Conservation (phyloP, 345 rosid genomes). For the Boechera retrofracta region DNA sequence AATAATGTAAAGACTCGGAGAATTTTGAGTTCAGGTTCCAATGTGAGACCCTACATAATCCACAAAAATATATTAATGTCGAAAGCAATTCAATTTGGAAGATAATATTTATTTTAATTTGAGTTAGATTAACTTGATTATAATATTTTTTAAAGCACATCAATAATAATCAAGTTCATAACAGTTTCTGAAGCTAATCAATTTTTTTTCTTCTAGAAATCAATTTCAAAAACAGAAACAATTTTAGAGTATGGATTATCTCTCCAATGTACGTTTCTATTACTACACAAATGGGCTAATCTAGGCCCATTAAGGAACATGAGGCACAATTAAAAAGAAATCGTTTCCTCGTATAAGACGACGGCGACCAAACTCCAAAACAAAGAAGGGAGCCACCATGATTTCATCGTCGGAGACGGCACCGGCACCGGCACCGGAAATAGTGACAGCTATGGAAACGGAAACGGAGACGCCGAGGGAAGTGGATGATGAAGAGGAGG, state of each 20-base stretch:
- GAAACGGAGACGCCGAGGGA: constrained; percentile 22
- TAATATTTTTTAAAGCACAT: no score
- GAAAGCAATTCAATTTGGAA: no score
- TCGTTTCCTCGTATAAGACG: not conserved
- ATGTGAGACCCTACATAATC: no score
- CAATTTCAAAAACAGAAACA: not conserved
- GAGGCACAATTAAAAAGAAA: not conserved
- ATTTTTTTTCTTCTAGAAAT: no score
- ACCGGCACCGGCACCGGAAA: constrained; percentile 21
- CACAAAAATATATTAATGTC: no score
- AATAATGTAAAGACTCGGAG: no score
- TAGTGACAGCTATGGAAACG: no score
- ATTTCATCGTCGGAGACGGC: constrained; percentile 19
- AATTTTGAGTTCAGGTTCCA: no score
- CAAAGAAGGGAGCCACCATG: constrained; percentile 21
- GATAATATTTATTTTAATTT: no score
- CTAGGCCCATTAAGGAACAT: not conserved
- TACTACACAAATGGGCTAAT: not conserved
- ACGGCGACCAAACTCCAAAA: not conserved
- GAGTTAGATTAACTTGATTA: no score
- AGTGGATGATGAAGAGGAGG: constrained; percentile 63
- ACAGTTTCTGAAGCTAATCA: no score
- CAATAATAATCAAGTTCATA: no score
- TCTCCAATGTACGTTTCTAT: not conserved
- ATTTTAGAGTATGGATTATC: not conserved